phyloP scores from a whole-genome alignment of 78 protist species.

The Dictyostelium purpureum region DNA sequence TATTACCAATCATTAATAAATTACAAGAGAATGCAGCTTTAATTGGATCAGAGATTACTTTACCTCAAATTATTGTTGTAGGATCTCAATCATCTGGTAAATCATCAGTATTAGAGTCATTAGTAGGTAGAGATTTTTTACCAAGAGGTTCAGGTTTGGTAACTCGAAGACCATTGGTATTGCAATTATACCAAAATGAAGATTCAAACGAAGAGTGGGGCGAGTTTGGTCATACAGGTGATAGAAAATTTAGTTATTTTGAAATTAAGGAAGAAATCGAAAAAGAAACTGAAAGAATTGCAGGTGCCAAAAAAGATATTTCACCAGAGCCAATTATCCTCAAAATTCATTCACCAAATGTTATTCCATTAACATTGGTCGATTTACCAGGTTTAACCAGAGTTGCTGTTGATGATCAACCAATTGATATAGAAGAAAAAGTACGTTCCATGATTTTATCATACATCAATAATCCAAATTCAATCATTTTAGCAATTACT shows the following conservation, averaged over 20 bases:
- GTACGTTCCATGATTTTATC: constrained; percentile 85
- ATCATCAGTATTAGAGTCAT: constrained; percentile 93
- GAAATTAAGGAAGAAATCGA: constrained; percentile 84
- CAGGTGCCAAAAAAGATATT: constrained; percentile 87
- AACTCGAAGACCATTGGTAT: constrained; percentile 97
- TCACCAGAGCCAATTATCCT: constrained; percentile 92
- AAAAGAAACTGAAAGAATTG: constrained; percentile 85
- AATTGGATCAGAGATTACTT: constrained; percentile 83
- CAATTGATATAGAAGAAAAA: constrained; percentile 91
- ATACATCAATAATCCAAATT: constrained; percentile 85
- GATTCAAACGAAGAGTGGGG: constrained; percentile 81
- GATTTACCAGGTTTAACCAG: constrained; percentile 99
- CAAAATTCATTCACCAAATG: constrained; percentile 92
- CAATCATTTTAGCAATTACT: constrained; percentile 97
- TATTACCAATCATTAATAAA: constrained; percentile 91
- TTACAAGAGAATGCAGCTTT: constrained; percentile 91
- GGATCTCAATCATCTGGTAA: constrained; percentile 96
- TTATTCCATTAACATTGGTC: constrained; percentile 96
- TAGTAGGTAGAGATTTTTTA: constrained; percentile 93
- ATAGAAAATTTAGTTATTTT: constrained; percentile 77
- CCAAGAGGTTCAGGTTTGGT: constrained; percentile 96
- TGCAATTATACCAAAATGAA: constrained; percentile 88
- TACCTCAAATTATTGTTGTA: constrained; percentile 97
- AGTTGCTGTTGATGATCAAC: constrained; percentile 96
- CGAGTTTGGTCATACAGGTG: constrained; percentile 90